A percentile compares a stretch with the other conserved stretches of the same genome.
These are phyloP conservation scores for Hygrocybe coccinea DNA, from an alignment of 768 basidiomycete genomes.

Conservation along the genomic window DNA sequence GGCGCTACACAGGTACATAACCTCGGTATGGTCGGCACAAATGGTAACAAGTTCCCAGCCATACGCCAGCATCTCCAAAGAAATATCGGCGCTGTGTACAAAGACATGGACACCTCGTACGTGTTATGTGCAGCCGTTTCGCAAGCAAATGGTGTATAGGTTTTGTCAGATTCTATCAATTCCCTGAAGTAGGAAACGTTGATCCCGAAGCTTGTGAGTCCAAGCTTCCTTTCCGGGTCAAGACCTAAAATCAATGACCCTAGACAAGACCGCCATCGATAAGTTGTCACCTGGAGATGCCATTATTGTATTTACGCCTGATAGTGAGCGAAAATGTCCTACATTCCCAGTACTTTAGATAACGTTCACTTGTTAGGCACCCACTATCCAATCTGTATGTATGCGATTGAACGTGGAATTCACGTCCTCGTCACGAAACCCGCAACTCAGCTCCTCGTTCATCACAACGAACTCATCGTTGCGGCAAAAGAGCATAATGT, in stretches of 20 bases:
- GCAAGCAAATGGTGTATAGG: neutral
- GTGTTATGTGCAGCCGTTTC: conserved; percentile 19
- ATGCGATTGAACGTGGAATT: conserved; percentile 78
- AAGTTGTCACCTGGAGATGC: conserved; percentile 75
- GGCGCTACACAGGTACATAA: conserved; percentile 50
- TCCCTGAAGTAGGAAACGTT: conserved; percentile 61
- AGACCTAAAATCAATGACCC: neutral
- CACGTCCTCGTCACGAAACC: conserved; percentile 94
- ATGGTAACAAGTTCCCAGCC: conserved; percentile 81
- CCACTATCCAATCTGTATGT: conserved; percentile 78
- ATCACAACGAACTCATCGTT: conserved; percentile 74
- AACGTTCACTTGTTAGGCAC: conserved; percentile 46
- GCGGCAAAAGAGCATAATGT: conserved; percentile 77
- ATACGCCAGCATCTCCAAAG: conserved; percentile 75
- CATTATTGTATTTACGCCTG: conserved; percentile 91
- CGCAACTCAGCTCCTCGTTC: conserved; percentile 77
- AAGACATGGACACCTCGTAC: conserved; percentile 79
- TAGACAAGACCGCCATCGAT: conserved; percentile 80
- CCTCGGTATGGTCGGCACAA: conserved; percentile 85
- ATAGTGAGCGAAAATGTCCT: conserved; percentile 60
- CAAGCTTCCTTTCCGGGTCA: neutral
- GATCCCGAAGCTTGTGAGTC: conserved; percentile 80
- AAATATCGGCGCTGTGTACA: conserved; percentile 82
- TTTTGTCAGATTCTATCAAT: conserved; percentile 62
- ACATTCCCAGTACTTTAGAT: neutral